phyloP scores from a whole-genome alignment of 2,329 filamentous ascomycete species.

The Trichophyton rubrum region DNA sequence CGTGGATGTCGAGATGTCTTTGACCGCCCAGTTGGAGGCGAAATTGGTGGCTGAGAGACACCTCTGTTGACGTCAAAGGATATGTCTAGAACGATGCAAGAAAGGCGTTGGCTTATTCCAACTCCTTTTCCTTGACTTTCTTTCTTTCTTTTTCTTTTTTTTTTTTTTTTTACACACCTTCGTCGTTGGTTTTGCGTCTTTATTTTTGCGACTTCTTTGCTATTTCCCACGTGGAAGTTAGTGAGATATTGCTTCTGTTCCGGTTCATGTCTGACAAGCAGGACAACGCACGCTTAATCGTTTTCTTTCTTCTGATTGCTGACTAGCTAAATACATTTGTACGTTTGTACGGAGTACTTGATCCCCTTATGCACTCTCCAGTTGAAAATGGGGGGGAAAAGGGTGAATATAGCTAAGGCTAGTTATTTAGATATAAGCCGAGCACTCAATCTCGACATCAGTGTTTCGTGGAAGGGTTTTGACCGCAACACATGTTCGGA shows the following conservation, averaged over 20 bases:
- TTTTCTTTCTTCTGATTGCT: not conserved
- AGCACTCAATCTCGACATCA: conserved; percentile 12
- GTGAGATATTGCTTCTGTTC: not conserved
- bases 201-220: not conserved
- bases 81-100: not conserved
- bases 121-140: not conserved
- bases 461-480: conserved; percentile 10
- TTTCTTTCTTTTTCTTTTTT: not conserved
- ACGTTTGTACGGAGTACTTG: not conserved
- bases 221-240: conserved; percentile 2
- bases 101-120: not conserved
- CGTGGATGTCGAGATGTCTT: not conserved
- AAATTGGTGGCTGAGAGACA: not conserved
- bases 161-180: no score
- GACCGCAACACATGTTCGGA: conserved; percentile 11
- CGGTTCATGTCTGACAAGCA: conserved; percentile 1
- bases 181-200: not conserved
- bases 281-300: conserved; percentile 2
- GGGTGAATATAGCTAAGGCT: not conserved
- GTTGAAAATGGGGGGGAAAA: not conserved
- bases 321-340: conserved; percentile 1
- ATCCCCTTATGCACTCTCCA: not conserved
- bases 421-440: conserved; percentile 6
- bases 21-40: not conserved
- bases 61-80: not conserved